Evolutionary conservation across 352 stramenopile species (phyloP), one percentile per base, ranked within the genome.

Genomic region (Blastocystis sp.): DNA sequence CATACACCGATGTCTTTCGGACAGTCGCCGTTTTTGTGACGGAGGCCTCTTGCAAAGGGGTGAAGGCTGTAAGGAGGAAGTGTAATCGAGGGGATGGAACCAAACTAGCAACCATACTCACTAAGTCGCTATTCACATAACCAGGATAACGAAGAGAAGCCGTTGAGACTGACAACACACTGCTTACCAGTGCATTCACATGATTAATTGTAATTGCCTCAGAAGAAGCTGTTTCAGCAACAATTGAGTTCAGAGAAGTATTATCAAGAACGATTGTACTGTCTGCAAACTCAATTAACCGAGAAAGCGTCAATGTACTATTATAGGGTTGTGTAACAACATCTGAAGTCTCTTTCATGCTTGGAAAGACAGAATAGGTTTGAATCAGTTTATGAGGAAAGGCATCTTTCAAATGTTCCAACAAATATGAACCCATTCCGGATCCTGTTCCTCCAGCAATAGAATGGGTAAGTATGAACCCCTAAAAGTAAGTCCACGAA

Each of bases 121-220:
- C 97, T 16, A 98, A 92, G 91, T 99, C 96, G 90, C 99, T 99
- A 92, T 99, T 99, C 95, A 98, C 98, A 89, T 99, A 99, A 35
- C 57, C 88, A 11, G 88, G 88, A 88, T 96, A 96, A 42, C 95
- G 91, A 88, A 99, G 89, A 24, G 96, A 99, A 6, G 96, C 98
- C 0, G 96, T 99, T 9, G 93, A 97, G 0, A 96, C 95, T 0
- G 96, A 96, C 95, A 99, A 98, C 69, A 99, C 97, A 2, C 95
- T 99, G 0, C 95, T 97, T 35, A 99, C 96, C 24, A 99, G 90
- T 69, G 94, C 96, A 89, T 99, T 99, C 12, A 87, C 63, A 32
- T 61, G 59, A 51, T 77, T 63, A 16, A 87, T 58, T 12, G 77
- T 71, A n/a, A 78, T 37, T 43, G 98, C 90, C 89, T 97, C 95